Evolutionary conservation across 805 yeast species (phyloP), one percentile per base, ranked within the genome.

Genomic region (Saturnispora saitoi): DNA sequence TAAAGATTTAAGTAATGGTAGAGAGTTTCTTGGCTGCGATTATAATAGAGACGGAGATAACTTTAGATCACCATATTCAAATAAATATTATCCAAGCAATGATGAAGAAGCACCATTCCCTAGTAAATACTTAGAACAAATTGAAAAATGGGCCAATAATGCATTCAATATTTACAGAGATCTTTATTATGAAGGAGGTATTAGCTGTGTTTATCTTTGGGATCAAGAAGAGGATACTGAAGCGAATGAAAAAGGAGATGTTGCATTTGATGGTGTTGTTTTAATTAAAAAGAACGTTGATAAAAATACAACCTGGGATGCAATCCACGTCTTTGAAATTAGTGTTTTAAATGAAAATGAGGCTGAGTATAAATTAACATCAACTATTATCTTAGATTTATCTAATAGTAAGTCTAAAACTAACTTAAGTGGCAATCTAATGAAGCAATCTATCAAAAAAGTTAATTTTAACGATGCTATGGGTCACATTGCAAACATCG

Each of bases 41-140:
- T 91, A 91, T 64, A 91, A 91, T 66, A 76, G 99, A 56, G 99
- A 91, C 61, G 90, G 95, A 7, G 98, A 91, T 66, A 81, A 90
- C 19, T 86, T 76, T 67, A 75, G 98, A 57, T 86, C 95, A 0
- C 99, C 98, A 5, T 89, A 91, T 88, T 75, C 87, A 19, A 88
- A 88, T 62, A 72, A 73, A 52, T 91, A 86, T 66, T 76, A 72
- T 53, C 84, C 86, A 0, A 50, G 70, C 6, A 19, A 48, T 22
- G 81, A 75, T 45, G 83, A 75, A 44, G 93, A 86, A 22, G 86
- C 88, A 3, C 89, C 93, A 9, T 80, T 70, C 56, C 96, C 97
- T 10, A 74, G 86, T 3, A 67, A 67, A 2, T 66, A 67, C 22
- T 71, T 93, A 53, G 73, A 98, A 55, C 75, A 79, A 55, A 69